Base-by-base conservation (phyloP, 768 basidiomycete genomes). In the Macrolepiota albuminosa region DNA sequence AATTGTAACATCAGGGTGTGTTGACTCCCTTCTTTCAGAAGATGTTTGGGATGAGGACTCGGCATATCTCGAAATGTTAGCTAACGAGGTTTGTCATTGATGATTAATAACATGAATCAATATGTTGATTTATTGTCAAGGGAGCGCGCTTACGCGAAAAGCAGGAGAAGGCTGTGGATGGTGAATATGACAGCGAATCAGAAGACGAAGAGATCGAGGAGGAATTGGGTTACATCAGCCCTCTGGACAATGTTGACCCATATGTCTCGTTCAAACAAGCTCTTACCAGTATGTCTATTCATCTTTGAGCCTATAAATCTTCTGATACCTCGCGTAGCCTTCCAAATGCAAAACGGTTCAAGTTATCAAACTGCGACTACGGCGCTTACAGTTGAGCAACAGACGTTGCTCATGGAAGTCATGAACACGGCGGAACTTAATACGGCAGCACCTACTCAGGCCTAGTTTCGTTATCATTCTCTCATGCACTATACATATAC, bases 21-120 rank as follows among this genome's bases (percentile, higher is more conserved):
- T 58, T 56, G 37, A 36, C 24, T 51, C 53, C 60, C 52, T 57
- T 61, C 42, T 29, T 43, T 33, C 40, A 86, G 92, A 91, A 69
- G 93, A 95, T 70, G 91, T 94, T 16, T 93, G 89, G 86, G 93
- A 95, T 67, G 88, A 91, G 60, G 91, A 93, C 65, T 92, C 91
- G 8, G 90, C 88, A 7, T 95, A 94, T 69, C 78, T 93, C 47
- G 92, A 95, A 70, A 76, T 93, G 80, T 81, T 95, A 37, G 93
- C 91, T 7, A 84, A 84, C 65, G 89, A 94, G 81, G 91, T 89
- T 69, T 48, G 73, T 11, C 56, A 55, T 63, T 51, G 3, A 29
- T 51, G 42, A 21, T 21, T 21, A 21, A 21, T 21, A 21, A 21
- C 21, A 43, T 31, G 43, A 18, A 43, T 62, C 11, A 55, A 31